A percentile compares a stretch with the other conserved stretches of the same genome.
phyloP scores from a whole-genome alignment of 371 early-diverging fungal species.

The Catenaria anguillulae region DNA sequence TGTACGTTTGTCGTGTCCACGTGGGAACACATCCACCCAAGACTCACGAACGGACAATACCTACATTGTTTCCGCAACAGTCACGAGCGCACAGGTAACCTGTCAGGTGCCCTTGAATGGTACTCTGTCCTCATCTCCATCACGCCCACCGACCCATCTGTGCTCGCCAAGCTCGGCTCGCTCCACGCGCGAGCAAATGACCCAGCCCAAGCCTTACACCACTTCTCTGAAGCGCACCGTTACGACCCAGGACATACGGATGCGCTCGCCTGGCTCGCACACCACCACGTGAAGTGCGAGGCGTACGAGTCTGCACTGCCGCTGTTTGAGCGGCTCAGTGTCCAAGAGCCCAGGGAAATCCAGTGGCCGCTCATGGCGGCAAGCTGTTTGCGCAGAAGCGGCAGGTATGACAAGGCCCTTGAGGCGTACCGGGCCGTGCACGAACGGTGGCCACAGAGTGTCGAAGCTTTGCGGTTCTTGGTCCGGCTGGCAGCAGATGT shows the following conservation, averaged over 20 bases:
- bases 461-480: slow-evolving; percentile 33
- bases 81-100: slow-evolving; percentile 25
- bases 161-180: slow-evolving; percentile 27
- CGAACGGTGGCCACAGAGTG: slow-evolving; percentile 29
- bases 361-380: slow-evolving; percentile 39
- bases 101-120: slow-evolving; percentile 32
- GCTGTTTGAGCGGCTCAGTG: slow-evolving; percentile 27
- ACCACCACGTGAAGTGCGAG: slow-evolving; percentile 35
- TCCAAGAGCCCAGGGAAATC: slow-evolving; percentile 27
- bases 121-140: slow-evolving; percentile 34
- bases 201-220: slow-evolving; percentile 35
- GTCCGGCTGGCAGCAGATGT: slow-evolving; percentile 34
- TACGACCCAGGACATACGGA: slow-evolving; percentile 32
- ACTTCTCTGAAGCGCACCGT: slow-evolving; percentile 35
- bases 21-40: no score
- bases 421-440: slow-evolving; percentile 30
- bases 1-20: slow-evolving; percentile 12
- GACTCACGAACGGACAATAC: no score
- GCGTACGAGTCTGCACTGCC: slow-evolving; percentile 40
- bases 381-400: slow-evolving; percentile 26
- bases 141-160: slow-evolving; percentile 33
- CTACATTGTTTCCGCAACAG: slow-evolving; percentile 11
- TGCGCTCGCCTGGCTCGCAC: slow-evolving; percentile 35
- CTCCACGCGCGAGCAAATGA: slow-evolving; percentile 27
- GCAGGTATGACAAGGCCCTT: slow-evolving; percentile 31